Evolutionary conservation across 495 filamentous ascomycete species (phyloP).

Genomic region (Pseudoneurospora amorphoporcata): DNA sequence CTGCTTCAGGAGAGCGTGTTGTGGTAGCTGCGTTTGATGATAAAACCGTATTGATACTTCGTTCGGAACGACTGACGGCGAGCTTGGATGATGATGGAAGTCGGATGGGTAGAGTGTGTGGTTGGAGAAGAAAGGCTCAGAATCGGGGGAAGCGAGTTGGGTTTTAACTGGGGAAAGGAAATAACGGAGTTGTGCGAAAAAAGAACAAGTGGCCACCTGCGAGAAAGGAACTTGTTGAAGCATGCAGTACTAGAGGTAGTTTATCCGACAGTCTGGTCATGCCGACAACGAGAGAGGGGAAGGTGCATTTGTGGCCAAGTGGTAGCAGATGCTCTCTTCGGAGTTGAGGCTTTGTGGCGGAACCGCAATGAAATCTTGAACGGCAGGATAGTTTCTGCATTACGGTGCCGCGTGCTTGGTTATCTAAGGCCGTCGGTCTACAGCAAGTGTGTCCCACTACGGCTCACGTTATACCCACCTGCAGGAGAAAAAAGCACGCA

Average conservation of each 20-base stretch:
- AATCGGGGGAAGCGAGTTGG: neutral
- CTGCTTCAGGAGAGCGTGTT: neutral
- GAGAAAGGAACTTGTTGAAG: neutral
- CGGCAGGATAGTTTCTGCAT: neutral
- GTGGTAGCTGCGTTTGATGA: neutral
- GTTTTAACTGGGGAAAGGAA: neutral
- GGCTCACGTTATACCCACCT: neutral
- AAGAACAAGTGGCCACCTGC: neutral
- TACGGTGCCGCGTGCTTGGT: neutral
- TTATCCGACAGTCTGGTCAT: neutral
- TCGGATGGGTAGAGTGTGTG: neutral
- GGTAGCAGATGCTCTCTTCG: neutral
- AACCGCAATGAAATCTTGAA: neutral
- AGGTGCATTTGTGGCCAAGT: neutral
- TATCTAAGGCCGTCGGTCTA: neutral
- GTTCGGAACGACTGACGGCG: neutral
- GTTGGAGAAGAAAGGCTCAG: neutral
- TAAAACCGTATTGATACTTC: neutral
- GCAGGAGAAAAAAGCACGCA: neutral
- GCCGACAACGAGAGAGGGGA: neutral
- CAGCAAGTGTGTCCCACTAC: neutral
- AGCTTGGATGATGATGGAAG: neutral
- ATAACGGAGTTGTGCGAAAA: neutral
- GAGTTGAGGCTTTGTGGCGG: neutral
- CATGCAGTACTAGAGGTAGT: neutral